These are phyloP conservation scores for Tuber microsphaerosporum DNA, from an alignment of 495 filamentous ascomycete genomes.

Conservation along the genomic window DNA sequence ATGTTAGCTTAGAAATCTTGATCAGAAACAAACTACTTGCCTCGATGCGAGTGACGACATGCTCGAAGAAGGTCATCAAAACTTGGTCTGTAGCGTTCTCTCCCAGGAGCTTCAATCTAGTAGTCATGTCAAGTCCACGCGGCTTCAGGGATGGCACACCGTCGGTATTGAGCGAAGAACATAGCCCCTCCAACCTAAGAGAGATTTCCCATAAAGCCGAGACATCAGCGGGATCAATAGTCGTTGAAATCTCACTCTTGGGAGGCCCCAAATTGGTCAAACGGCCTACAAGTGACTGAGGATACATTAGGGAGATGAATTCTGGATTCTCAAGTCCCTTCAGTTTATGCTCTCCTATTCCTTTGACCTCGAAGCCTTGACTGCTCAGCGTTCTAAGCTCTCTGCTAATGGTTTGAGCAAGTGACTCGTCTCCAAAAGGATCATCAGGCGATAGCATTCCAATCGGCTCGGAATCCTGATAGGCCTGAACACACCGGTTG, in stretches of 20 bases:
- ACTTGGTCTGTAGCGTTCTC: constrained; percentile 83
- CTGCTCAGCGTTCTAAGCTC: constrained; percentile 81
- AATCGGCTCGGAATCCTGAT: constrained; percentile 65
- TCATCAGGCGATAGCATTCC: constrained; percentile 63
- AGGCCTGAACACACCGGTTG: constrained; percentile 79
- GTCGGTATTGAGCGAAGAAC: constrained; percentile 65
- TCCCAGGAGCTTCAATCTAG: constrained; percentile 72
- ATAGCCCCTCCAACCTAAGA: constrained; percentile 84
- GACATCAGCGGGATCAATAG: constrained; percentile 70
- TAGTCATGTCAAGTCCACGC: constrained; percentile 71
- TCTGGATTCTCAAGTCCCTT: constrained; percentile 98
- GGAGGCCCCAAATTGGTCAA: constrained; percentile 53
- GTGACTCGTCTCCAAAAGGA: constrained; percentile 60
- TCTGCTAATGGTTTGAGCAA: constrained; percentile 66
- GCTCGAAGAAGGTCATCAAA: constrained; percentile 78
- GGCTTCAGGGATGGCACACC: constrained; percentile 53
- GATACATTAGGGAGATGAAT: constrained; percentile 86
- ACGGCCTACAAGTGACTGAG: constrained; percentile 76
- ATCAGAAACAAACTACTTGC: constrained; percentile 48
- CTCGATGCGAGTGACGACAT: constrained; percentile 91
- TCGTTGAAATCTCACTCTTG: constrained; percentile 46
- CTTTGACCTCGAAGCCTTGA: constrained; percentile 94
- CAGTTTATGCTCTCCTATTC: constrained; percentile 83
- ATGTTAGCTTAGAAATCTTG: constrained; percentile 9
- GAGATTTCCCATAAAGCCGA: constrained; percentile 88